Evolutionary conservation across 140 eudicot species (phyloP), one percentile per base, ranked within the genome.

Genomic region (Erigeron philadelphicus): DNA sequence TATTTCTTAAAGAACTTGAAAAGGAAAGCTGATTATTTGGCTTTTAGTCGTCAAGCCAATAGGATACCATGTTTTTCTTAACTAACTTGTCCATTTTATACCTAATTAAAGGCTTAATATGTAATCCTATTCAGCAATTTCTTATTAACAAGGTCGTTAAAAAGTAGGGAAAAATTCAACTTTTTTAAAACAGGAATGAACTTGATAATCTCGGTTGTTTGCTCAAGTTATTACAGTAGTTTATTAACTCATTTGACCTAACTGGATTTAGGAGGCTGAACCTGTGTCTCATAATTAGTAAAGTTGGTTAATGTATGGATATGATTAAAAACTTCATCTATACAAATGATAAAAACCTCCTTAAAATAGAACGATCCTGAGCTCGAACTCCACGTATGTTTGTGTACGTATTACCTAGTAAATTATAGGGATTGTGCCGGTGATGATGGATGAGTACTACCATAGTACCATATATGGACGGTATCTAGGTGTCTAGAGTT

Each of bases 11-110:
- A 17, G 19, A 73, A 50, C 55, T n/a, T 16, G 54, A 67, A 79
- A 73, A 79, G 55, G 49, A 68, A 44, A 52, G 54, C 66, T 44
- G 74, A 23, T 79, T 44, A 60, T 61, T 50, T 64, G 61, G 68
- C 8, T 63, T 79, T 40, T 44, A 74, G 83, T 69, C 83, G 83
- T 53, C 79, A 61, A 74, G 63, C 79, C 83, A 79, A 79, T 79
- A 68, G 68, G 79, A 68, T 43, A 46, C 71, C 61, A 31, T 16
- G 63, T 62, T 68, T 74, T 18, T 61, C 75, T 52, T 61, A 61
- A 41, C 72, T 79, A 61, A 41, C 75, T 79, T 56, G 68, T 79
- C 83, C 76, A 73, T 62, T 74, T 40, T 78, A 66, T 67, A 79
- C 83, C 83, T 79, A 79, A 79, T 69, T 79, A 68, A 53, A 67